Evolutionary conservation across 2,329 filamentous ascomycete genomes (phyloP), one percentile per base, ranked within the genome.

Genomic region (Aspergillus fumigatus): DNA sequence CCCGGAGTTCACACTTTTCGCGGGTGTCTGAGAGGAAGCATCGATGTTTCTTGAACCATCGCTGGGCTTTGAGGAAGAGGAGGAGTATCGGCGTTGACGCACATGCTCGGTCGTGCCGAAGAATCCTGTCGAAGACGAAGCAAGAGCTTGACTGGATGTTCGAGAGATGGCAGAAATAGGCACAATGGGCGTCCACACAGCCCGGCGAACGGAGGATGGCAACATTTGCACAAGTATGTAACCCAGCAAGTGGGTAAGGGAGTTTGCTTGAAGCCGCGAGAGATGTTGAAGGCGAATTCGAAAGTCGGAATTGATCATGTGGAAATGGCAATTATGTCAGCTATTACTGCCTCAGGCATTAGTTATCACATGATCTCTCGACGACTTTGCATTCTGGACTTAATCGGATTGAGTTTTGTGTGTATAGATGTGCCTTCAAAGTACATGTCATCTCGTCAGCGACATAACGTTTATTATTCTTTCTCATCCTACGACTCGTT

Each of bases 1-100:
- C 35, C 63, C 66, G 19, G 72, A 69, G 53, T 66, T 74, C 51
- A 76, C 74, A 35, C 67, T 66, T 61, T 75, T 75, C 8, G 73
- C 62, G 23, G 72, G 71, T 47, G 72, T 66, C 54, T 72, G 70
- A 35, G 70, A 70, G 25, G 74, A 73, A 11, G 74, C 64, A 65
- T 77, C 74, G 57, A 77, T 65, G 21, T 68, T 69, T 48, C 71
- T 68, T 17, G 76, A 74, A 50, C 77, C 76, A 70, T 79, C 76
- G 58, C 76, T 79, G 3, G 77, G 77, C 61, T 79, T 79, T n/a
- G 77, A 79, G 38, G 77, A 79, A 29, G 70, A 72, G 54, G 77
- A 79, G 47, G 77, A 79, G 67, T 79, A 77, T 55, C 77, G 73
- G 59, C 76, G 73, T 63, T 79, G 77, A 62, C 77, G 76, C 55